Conservation (phyloP, 1,139 yeast species). For the Candida sojae region DNA sequence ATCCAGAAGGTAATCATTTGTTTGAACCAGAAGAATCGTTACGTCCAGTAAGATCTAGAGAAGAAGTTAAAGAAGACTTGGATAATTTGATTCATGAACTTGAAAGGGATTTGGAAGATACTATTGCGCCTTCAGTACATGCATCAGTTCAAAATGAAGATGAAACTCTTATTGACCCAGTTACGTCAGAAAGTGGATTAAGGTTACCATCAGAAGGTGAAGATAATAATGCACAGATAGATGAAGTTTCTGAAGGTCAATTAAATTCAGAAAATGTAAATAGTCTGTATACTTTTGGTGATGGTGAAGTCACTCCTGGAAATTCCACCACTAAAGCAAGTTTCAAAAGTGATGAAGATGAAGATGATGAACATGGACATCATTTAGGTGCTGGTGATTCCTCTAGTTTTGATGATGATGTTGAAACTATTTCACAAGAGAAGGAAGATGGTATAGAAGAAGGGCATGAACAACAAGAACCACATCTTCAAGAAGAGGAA, state of each 20-base stretch:
- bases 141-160: background rate
- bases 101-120: background rate
- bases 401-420: conserved; percentile 35
- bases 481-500: background rate
- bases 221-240: no score
- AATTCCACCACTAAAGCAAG: conserved; percentile 31
- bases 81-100: background rate
- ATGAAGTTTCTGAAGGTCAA: background rate
- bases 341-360: conserved; percentile 32
- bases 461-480: background rate
- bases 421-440: conserved; percentile 36
- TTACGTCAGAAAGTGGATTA: background rate
- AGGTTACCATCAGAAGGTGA: background rate
- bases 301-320: conserved; percentile 41
- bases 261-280: conserved; percentile 1
- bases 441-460: conserved; percentile 16
- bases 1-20: background rate
- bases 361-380: conserved; percentile 17
- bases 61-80: background rate
- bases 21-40: background rate
- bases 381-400: conserved; percentile 12
- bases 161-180: background rate
- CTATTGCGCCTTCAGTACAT: conserved; percentile 1
- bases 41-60: background rate
- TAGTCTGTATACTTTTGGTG: conserved; percentile 15